phyloP scores from a whole-genome alignment of 2,329 filamentous ascomycete species.

The Neocatenulostroma microsporum region DNA sequence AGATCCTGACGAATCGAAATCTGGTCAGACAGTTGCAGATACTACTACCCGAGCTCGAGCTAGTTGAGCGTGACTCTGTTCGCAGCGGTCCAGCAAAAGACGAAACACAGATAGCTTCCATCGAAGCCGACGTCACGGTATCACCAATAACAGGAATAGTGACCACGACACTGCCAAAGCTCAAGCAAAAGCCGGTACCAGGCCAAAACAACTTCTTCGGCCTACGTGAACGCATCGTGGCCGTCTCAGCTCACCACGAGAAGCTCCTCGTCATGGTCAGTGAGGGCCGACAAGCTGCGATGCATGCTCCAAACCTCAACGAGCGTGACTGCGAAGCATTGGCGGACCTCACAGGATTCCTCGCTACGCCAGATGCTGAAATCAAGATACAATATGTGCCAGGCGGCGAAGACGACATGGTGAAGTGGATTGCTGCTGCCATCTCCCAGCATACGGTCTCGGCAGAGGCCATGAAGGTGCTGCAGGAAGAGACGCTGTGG shows the following conservation, averaged over 20 bases:
- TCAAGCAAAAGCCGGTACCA: slow-evolving; percentile 64
- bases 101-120: neutral
- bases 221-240: slow-evolving; percentile 49
- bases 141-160: slow-evolving; percentile 63
- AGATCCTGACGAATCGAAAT: slow-evolving; percentile 36
- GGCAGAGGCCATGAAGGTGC: slow-evolving; percentile 10
- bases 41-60: slow-evolving; percentile 42
- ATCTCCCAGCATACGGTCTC: slow-evolving; percentile 38
- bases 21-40: slow-evolving; percentile 47
- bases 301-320: too few species aligned
- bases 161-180: slow-evolving; percentile 61
- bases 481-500: slow-evolving; percentile 56
- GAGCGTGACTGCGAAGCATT: slow-evolving; percentile 27
- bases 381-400: slow-evolving; percentile 32
- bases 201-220: slow-evolving; percentile 42
- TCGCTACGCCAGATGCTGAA: slow-evolving; percentile 32
- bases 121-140: slow-evolving; percentile 65
- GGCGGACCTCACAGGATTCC: slow-evolving; percentile 36
- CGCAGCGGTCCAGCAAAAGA: slow-evolving; percentile 18
- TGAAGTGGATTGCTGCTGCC: slow-evolving; percentile 33
- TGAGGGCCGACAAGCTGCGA: slow-evolving; percentile 20
- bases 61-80: slow-evolving; percentile 51
- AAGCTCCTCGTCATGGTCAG: slow-evolving; percentile 60
- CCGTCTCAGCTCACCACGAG: slow-evolving; percentile 55
- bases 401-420: slow-evolving; percentile 36